Percentiles rank a stretch among this genome's conserved stretches.
phyloP scores from a whole-genome alignment of 306 rosid genomes.

The Cucumis melo region DNA sequence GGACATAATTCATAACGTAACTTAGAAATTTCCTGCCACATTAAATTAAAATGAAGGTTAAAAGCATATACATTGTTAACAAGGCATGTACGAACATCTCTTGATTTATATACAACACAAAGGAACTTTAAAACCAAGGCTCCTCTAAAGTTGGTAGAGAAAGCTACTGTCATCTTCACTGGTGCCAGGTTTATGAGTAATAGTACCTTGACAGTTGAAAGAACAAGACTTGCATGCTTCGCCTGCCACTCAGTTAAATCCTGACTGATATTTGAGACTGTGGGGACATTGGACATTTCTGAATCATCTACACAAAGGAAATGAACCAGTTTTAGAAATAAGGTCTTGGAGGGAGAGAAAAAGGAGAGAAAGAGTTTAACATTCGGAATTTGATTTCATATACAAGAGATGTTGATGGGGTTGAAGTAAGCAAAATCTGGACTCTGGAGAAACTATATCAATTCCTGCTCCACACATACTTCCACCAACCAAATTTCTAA shows the following conservation, averaged over 20 bases:
- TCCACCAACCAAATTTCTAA: background rate
- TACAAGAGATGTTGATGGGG: background rate
- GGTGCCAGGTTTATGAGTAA: background rate
- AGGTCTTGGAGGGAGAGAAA: background rate
- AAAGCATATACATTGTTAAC: background rate
- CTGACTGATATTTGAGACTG: conserved; percentile 53
- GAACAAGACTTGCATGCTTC: conserved; percentile 58
- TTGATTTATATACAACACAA: background rate
- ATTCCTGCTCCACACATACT: background rate
- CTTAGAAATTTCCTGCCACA: conserved; percentile 49
- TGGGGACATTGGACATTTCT: conserved; percentile 28
- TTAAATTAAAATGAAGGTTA: background rate
- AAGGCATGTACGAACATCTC: background rate
- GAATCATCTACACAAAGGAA: conserved; percentile 39
- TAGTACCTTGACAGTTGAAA: conserved; percentile 46
- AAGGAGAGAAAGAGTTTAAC: background rate
- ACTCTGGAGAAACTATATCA: background rate
- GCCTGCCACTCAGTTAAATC: conserved; percentile 67
- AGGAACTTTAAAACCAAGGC: background rate
- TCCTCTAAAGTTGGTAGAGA: background rate
- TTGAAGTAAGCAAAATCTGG: background rate
- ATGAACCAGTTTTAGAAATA: conserved; percentile 7
- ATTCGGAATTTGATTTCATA: background rate
- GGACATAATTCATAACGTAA: conserved; percentile 63
- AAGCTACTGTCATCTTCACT: background rate